A percentile compares a stretch with the other conserved stretches of the same genome.
Conservation (phyloP, 352 stramenopile species). For the Globisporangium middletonii region DNA sequence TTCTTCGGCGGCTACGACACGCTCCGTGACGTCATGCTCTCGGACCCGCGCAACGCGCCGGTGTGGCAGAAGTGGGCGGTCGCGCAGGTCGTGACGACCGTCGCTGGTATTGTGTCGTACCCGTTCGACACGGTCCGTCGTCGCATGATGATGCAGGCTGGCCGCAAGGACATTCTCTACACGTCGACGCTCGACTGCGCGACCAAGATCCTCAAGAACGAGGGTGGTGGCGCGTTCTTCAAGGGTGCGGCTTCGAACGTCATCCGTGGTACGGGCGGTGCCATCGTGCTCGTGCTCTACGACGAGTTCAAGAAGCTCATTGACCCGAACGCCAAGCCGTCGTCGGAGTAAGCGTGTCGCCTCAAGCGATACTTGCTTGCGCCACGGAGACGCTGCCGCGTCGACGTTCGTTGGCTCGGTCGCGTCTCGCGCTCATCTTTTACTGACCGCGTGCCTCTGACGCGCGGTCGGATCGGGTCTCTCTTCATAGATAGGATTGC, state of each 20-base stretch:
- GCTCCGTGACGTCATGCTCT: slow-evolving; percentile 84
- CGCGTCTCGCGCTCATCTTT: neutral
- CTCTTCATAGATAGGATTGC: slow-evolving; percentile 12
- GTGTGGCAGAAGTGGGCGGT: slow-evolving; percentile 90
- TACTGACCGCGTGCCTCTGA: neutral
- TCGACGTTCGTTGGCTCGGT: neutral
- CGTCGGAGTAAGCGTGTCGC: slow-evolving; percentile 33
- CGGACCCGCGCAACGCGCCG: slow-evolving; percentile 80
- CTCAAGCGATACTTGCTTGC: neutral
- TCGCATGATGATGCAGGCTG: slow-evolving; percentile 97
- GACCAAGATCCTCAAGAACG: slow-evolving; percentile 94
- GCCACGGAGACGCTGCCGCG: neutral
- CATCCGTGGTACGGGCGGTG: slow-evolving; percentile 97
- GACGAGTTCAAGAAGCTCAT: slow-evolving; percentile 97
- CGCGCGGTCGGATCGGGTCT: neutral
- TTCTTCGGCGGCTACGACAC: slow-evolving; percentile 99
- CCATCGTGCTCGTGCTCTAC: slow-evolving; percentile 98
- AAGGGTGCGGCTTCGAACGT: slow-evolving; percentile 98
- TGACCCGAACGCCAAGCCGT: slow-evolving; percentile 47
- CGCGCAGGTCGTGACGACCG: slow-evolving; percentile 88
- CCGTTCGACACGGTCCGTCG: slow-evolving; percentile 95
- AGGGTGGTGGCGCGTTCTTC: slow-evolving; percentile 96
- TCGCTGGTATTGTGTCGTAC: slow-evolving; percentile 94
- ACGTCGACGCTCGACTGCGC: slow-evolving; percentile 96
- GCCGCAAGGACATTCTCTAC: slow-evolving; percentile 97